Percentiles rank a stretch among this genome's conserved stretches.
Evolutionary conservation across 495 filamentous ascomycete genomes (phyloP).

Genomic region (Xylaria bambusicola): DNA sequence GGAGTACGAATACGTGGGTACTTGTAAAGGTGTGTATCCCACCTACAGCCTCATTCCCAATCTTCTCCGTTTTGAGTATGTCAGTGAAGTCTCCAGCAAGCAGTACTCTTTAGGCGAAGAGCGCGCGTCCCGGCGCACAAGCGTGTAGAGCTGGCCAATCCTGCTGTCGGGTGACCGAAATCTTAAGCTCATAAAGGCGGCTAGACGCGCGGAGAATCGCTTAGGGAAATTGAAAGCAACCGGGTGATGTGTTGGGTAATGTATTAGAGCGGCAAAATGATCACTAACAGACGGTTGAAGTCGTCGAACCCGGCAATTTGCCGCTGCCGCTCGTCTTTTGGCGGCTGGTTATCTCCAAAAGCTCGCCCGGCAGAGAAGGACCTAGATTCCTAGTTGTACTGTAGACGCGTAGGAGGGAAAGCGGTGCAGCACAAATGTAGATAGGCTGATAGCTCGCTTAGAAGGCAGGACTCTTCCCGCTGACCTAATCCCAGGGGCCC

Average conservation of each 20-base stretch:
- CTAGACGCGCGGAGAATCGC: conserved; percentile 17
- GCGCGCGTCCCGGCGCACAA: conserved; percentile 12
- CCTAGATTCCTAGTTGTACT: background rate
- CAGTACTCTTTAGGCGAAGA: conserved; percentile 4
- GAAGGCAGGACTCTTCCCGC: background rate
- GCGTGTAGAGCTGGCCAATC: conserved; percentile 14
- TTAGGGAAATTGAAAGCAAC: conserved; percentile 11
- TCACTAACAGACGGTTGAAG: conserved; percentile 2
- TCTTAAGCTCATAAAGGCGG: conserved; percentile 2
- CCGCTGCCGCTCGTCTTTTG: conserved; percentile 17
- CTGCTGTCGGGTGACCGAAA: background rate
- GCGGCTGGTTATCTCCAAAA: background rate
- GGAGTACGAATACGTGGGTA: conserved; percentile 7
- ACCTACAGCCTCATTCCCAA: conserved; percentile 7
- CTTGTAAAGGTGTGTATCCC: conserved; percentile 10
- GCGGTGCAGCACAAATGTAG: conserved; percentile 1
- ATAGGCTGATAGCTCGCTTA: background rate
- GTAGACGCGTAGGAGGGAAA: background rate
- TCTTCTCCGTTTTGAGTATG: conserved; percentile 6
- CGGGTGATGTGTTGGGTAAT: conserved; percentile 19
- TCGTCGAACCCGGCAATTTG: conserved; percentile 9
- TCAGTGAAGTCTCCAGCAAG: background rate
- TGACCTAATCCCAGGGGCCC: background rate
- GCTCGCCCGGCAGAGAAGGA: conserved; percentile 2
- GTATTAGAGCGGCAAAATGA: conserved; percentile 8